Evolutionary conservation across 2,329 filamentous ascomycete genomes (phyloP), one percentile per base, ranked within the genome.

Genomic region (Pseudocercospora macadamiae): DNA sequence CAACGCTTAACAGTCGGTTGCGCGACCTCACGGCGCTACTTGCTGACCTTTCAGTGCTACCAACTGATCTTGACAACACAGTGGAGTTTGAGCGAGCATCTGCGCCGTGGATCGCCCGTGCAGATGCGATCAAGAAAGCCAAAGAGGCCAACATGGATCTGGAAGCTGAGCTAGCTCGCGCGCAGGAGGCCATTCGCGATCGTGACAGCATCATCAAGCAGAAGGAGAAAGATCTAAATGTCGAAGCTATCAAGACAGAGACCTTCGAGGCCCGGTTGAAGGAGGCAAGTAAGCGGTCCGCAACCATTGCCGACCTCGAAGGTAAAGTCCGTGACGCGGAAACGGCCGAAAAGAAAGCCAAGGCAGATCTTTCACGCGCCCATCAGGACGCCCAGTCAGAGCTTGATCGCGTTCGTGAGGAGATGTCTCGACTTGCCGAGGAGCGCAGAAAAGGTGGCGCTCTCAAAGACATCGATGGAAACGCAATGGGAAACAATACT

Each of bases 241-340:
- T 96, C 59, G 84, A 90, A 21, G 85, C 88, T n/a, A 89, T 97
- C 66, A 93, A 95, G 74, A 96, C 97, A 66, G 93, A 97, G 75
- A 90, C 95, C 37, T 86, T 97, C 34, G 90, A 96, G 74, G 90
- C 90, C 6, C 84, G 91, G 18, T 93, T 95, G 87, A 86, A 88
- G 58, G 92, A 96, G 70, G 90, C 90, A 4, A 86, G 87, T 64
- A 86, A 89, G 71, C 93, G 93, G 75, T 86, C 89, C 12, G 85
- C 86, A 51, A 83, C 82, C 53, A 89, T 91, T 65, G 79, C 80
- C 18, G 85, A 86, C 54, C 80, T 91, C 10, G 88, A 91, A 73
- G 61, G 64, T 10, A 61, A 57, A 8, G 54, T 73, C 18, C 66
- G 70, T 34, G 69, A 71, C 28, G 70, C 70, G 6, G 66, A 64